Percentiles rank a stretch among this genome's conserved stretches.
phyloP scores from a whole-genome alignment of 1,284 basidiomycete species.

The Ceratobasidium sp. region DNA sequence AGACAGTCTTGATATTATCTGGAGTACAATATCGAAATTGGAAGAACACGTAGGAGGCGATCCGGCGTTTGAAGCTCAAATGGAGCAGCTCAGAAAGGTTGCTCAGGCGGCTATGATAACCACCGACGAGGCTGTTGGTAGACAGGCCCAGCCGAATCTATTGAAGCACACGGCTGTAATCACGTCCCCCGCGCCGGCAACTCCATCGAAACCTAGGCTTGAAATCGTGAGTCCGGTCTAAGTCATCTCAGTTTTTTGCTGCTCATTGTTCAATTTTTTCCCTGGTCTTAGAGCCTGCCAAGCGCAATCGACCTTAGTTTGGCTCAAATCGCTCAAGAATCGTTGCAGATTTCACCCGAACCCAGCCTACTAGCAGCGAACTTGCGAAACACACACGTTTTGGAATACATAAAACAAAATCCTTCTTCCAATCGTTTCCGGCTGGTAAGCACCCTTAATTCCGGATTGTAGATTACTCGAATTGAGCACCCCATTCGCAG shows the following conservation, averaged over 20 bases:
- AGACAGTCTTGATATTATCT: background rate
- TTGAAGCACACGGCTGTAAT: background rate
- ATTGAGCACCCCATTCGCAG: background rate
- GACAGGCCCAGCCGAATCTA: background rate
- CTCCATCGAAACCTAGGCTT: background rate
- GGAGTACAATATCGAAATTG: conserved; percentile 10
- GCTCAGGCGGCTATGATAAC: conserved; percentile 31
- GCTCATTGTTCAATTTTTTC: background rate
- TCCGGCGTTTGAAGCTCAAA: conserved; percentile 9
- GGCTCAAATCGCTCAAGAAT: background rate
- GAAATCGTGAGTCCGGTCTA: background rate
- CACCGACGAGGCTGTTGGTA: background rate
- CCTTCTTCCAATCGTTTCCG: conserved; percentile 15
- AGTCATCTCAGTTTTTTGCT: background rate
- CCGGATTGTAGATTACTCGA: background rate
- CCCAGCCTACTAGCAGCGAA: background rate
- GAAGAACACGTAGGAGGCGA: conserved; percentile 19
- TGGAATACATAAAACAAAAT: conserved; percentile 13
- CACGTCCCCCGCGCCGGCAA: background rate
- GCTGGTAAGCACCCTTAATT: conserved; percentile 2
- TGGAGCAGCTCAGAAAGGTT: conserved; percentile 18
- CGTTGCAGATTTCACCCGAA: background rate
- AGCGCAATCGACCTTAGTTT: background rate
- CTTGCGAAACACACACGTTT: conserved; percentile 3
- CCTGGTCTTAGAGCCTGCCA: background rate